phyloP scores from a whole-genome alignment of 805 yeast species.

The Pichia rugopelliculosa region DNA sequence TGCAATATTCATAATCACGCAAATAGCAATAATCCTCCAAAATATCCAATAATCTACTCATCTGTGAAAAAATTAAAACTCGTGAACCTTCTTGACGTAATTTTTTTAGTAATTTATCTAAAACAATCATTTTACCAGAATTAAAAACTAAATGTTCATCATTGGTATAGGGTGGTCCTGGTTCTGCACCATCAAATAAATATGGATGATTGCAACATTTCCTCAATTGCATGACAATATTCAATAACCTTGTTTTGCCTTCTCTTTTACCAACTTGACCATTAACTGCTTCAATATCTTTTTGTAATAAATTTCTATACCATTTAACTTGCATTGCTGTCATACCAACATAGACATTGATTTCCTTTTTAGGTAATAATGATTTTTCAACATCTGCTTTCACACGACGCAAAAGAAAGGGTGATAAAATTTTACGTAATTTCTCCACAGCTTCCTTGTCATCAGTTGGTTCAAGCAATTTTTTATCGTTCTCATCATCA shows the following conservation, averaged over 20 bases:
- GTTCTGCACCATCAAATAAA: conserved; percentile 97
- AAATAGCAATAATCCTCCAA: conserved; percentile 87
- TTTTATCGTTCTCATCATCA: conserved; percentile 40
- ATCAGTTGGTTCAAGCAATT: conserved; percentile 47
- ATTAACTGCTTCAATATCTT: conserved; percentile 92
- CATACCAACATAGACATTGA: conserved; percentile 89
- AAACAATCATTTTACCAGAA: conserved; percentile 82
- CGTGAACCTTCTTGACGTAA: conserved; percentile 74
- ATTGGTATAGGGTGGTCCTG: conserved; percentile 95
- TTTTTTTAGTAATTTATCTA: conserved; percentile 74
- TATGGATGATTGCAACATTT: conserved; percentile 98
- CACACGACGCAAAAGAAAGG: conserved; percentile 82
- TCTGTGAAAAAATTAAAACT: conserved; percentile 86
- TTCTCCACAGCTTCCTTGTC: conserved; percentile 86
- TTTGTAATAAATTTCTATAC: conserved; percentile 84
- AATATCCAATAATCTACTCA: conserved; percentile 85
- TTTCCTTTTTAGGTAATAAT: conserved; percentile 81
- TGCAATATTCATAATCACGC: conserved; percentile 76
- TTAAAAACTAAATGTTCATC: conserved; percentile 91
- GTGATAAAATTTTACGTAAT: conserved; percentile 79
- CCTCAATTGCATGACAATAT: conserved; percentile 93
- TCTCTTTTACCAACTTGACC: conserved; percentile 94
- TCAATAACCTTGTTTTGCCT: conserved; percentile 81
- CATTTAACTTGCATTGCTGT: conserved; percentile 90
- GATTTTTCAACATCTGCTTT: conserved; percentile 92